Conservation (phyloP, 768 basidiomycete species). For the Strobilomyces echinocephalus region DNA sequence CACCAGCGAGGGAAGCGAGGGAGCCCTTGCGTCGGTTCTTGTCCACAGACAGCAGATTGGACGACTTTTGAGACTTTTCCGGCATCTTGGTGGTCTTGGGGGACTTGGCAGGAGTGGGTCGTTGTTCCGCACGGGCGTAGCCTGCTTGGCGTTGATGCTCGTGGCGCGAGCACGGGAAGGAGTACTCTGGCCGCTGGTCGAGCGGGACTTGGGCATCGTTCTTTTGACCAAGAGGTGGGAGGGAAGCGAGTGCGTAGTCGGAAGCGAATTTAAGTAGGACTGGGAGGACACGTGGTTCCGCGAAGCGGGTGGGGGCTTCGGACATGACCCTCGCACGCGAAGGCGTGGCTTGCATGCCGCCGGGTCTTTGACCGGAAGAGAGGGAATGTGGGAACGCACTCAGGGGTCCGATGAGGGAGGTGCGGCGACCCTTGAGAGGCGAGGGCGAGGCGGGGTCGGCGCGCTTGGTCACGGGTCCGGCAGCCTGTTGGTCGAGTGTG, state of each 20-base stretch:
- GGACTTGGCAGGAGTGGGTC: constrained; percentile 21
- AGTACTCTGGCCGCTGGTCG: constrained; percentile 16
- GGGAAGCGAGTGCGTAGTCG: constrained; percentile 32
- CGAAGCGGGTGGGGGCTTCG: constrained; percentile 31
- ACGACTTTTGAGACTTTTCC: constrained; percentile 15
- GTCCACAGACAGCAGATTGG: constrained; percentile 12
- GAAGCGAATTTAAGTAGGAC: constrained; percentile 24
- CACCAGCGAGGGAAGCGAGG: constrained; percentile 14
- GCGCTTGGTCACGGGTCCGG: constrained; percentile 36
- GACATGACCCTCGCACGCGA: constrained; percentile 43
- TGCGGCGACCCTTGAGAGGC: constrained; percentile 25
- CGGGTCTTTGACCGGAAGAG: constrained; percentile 13
- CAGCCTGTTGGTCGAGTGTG: constrained; percentile 33
- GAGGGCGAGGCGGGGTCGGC: constrained; percentile 25
- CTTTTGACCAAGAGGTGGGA: constrained; percentile 34
- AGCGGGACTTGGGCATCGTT: constrained; percentile 22
- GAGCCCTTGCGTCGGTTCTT: constrained; percentile 21
- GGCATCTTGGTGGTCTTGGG: constrained; percentile 20
- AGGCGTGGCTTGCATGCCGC: constrained; percentile 31
- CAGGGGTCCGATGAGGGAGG: constrained; percentile 27
- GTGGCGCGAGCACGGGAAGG: constrained; percentile 14
- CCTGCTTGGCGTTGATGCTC: constrained; percentile 17
- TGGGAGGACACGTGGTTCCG: constrained; percentile 24
- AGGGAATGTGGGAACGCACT: constrained; percentile 22
- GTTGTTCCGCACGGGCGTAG: constrained; percentile 11